Evolutionary conservation across 139 green algal genomes (phyloP).

Genomic region (Ostreobium quekettii): DNA sequence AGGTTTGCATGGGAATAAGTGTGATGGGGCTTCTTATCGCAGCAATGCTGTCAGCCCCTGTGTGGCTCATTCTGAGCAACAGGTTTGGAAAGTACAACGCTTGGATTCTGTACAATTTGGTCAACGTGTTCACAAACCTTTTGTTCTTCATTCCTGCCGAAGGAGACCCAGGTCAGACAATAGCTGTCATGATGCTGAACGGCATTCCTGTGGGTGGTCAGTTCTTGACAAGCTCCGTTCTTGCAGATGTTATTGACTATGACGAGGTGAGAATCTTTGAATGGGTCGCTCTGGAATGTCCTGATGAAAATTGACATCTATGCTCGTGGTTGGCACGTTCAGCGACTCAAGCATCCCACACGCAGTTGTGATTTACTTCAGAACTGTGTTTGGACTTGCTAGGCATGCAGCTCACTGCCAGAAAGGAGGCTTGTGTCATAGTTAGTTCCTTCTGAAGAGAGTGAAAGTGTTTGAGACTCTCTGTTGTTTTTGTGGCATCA

Average conservation of each 20-base stretch:
- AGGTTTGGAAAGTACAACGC: constrained; percentile 25
- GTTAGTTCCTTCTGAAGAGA: too few relatives aligned
- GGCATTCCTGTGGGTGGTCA: constrained; percentile 22
- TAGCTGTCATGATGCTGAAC: constrained; percentile 23
- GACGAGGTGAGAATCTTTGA: constrained; percentile 24
- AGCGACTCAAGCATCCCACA: too few relatives aligned
- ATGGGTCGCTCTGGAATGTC: too few relatives aligned
- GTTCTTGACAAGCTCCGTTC: constrained; percentile 21
- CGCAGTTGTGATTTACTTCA: too few relatives aligned
- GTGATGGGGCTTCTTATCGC: constrained; percentile 25
- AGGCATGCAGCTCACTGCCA: too few relatives aligned
- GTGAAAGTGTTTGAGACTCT: too few relatives aligned
- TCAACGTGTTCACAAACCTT: constrained; percentile 14
- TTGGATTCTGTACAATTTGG: constrained; percentile 25
- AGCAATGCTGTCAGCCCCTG: constrained; percentile 15
- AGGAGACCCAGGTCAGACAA: constrained; percentile 8
- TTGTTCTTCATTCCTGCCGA: constrained; percentile 17
- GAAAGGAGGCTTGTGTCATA: too few relatives aligned
- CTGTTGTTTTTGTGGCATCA: background rate
- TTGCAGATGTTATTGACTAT: constrained; percentile 30
- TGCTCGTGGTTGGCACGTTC: too few relatives aligned
- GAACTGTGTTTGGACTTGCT: too few relatives aligned
- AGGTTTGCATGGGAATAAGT: constrained; percentile 28
- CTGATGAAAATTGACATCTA: too few relatives aligned
- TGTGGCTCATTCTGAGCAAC: constrained; percentile 20